These are phyloP conservation scores for Symmetrospora coprosmae DNA, from an alignment of 768 basidiomycete genomes.

Conservation along the genomic window DNA sequence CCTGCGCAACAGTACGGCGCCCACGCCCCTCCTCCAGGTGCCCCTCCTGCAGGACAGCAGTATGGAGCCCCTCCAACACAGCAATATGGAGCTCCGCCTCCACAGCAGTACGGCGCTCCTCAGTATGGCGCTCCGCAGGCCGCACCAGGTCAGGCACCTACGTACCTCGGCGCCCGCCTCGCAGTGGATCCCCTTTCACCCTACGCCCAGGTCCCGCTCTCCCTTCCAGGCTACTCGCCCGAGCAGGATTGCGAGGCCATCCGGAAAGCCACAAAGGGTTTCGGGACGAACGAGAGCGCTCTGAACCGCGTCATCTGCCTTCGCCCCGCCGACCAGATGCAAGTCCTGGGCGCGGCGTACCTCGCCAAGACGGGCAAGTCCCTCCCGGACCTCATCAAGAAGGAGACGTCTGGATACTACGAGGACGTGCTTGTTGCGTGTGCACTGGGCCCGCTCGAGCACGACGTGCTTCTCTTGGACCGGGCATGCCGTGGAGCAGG, in stretches of 20 bases:
- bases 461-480: constrained; percentile 36
- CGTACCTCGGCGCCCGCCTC: not conserved
- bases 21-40: not conserved
- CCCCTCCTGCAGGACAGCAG: constrained; percentile 17
- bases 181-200: not conserved
- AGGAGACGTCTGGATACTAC: constrained; percentile 19
- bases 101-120: not conserved
- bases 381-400: constrained; percentile 28
- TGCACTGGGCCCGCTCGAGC: constrained; percentile 34
- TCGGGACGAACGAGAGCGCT: constrained; percentile 26
- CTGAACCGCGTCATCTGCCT: not conserved
- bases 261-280: constrained; percentile 39
- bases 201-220: not conserved
- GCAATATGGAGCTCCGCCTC: not conserved
- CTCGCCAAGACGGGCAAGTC: constrained; percentile 37
- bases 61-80: not conserved
- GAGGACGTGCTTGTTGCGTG: not conserved
- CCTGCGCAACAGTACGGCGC: not conserved
- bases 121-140: not conserved
- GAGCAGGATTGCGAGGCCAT: constrained; percentile 36
- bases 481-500: constrained; percentile 36
- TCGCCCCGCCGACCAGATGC: not conserved
- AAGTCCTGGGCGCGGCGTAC: not conserved
- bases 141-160: not conserved
- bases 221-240: constrained; percentile 19